phyloP scores from a whole-genome alignment of 129 eudicot species.

The Ambrosia artemisiifolia region DNA sequence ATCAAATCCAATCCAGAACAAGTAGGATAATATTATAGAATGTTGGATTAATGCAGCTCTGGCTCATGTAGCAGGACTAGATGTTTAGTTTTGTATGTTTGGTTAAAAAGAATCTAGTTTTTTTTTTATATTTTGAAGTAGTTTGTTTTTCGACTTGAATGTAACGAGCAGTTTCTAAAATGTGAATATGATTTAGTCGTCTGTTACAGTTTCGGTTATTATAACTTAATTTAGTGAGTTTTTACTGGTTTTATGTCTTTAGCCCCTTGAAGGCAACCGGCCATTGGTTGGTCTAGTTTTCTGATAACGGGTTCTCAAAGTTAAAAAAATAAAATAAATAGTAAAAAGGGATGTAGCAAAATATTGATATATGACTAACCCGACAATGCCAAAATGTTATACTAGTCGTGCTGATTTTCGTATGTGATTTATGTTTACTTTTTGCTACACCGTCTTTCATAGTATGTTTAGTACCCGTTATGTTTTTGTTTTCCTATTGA shows the following conservation, averaged over 20 bases:
- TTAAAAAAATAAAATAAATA: no score
- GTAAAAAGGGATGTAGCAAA: not conserved
- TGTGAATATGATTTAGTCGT: constrained; percentile 43
- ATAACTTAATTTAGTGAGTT: not conserved
- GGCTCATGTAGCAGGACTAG: constrained; percentile 1
- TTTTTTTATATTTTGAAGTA: constrained; percentile 1
- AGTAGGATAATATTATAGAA: constrained; percentile 38
- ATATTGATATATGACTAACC: not conserved
- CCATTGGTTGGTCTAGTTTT: no score
- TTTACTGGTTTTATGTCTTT: no score
- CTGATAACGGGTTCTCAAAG: constrained; percentile 6
- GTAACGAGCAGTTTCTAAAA: constrained; percentile 29
- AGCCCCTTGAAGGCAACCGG: no score
- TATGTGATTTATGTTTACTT: constrained; percentile 41
- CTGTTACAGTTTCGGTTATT: not conserved
- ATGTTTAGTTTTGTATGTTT: constrained; percentile 30
- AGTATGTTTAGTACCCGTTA: constrained; percentile 23
- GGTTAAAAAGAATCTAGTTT: not conserved
- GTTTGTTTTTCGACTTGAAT: constrained; percentile 18
- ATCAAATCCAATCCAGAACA: constrained; percentile 81
- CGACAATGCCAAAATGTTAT: no score
- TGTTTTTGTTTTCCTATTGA: constrained; percentile 24
- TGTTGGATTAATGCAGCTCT: constrained; percentile 10
- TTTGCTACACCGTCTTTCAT: constrained; percentile 22
- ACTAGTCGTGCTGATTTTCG: constrained; percentile 7